phyloP scores from a whole-genome alignment of 306 rosid species.

The Ochetophila trinervis region DNA sequence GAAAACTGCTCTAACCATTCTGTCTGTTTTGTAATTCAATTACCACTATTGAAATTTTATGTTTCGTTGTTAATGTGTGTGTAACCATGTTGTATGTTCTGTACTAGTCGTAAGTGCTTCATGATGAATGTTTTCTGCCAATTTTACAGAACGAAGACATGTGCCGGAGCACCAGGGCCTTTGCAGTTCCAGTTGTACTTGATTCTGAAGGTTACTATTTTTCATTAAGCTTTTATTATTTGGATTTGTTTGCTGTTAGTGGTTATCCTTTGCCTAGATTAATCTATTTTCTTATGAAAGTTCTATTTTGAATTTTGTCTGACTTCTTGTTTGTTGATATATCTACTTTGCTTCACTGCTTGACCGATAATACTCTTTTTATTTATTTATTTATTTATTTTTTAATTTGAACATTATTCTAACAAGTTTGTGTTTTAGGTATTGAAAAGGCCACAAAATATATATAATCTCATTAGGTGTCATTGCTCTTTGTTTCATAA shows the following conservation, averaged over 20 bases:
- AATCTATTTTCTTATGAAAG: too few species aligned
- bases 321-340: background rate
- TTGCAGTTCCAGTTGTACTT: slow-evolving; percentile 86
- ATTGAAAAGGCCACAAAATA: too few species aligned
- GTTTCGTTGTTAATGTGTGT: background rate
- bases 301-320: background rate
- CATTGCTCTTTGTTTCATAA: too few species aligned
- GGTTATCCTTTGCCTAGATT: too few species aligned
- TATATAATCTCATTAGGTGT: too few species aligned
- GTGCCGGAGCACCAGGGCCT: slow-evolving; percentile 74
- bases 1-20: too few species aligned
- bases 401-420: background rate
- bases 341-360: background rate
- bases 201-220: slow-evolving; percentile 77
- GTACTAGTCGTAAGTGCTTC: slow-evolving; percentile 9
- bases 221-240: slow-evolving; percentile 20
- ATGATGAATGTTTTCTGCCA: slow-evolving; percentile 13
- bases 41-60: background rate
- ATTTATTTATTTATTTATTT: too few species aligned
- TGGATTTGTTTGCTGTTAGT: slow-evolving; percentile 2
- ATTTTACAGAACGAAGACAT: slow-evolving; percentile 75
- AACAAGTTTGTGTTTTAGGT: too few species aligned
- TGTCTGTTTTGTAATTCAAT: too few species aligned
- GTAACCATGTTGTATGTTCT: background rate
- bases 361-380: background rate